phyloP scores from a whole-genome alignment of 768 basidiomycete genomes.

The Lactarius sp. region DNA sequence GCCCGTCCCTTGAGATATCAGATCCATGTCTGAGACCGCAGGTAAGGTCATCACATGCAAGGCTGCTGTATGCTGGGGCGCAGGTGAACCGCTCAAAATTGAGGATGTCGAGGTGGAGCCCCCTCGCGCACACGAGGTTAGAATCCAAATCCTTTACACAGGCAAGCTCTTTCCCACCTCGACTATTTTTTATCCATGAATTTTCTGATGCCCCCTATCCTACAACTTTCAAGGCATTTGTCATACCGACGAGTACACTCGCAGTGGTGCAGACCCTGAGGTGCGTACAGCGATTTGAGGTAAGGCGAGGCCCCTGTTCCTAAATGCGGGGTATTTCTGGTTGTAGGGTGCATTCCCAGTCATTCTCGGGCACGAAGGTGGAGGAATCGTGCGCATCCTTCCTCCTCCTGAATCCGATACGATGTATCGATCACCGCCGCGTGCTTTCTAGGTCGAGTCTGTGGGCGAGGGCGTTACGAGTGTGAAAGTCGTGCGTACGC shows the following conservation, averaged over 20 bases:
- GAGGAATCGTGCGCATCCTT: conserved; percentile 64
- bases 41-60: conserved; percentile 83
- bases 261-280: conserved; percentile 94
- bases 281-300: conserved; percentile 36
- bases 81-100: conserved; percentile 77
- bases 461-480: conserved; percentile 92
- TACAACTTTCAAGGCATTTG: conserved; percentile 66
- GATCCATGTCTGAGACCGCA: conserved; percentile 64
- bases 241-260: conserved; percentile 97
- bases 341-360: conserved; percentile 76
- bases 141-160: conserved; percentile 88
- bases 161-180: conserved; percentile 42
- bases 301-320: background rate
- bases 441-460: conserved; percentile 79
- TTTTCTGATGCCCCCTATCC: background rate
- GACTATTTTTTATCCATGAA: background rate
- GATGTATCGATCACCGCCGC: conserved; percentile 2
- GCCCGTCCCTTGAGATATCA: background rate
- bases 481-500: conserved; percentile 48
- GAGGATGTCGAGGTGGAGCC: conserved; percentile 95
- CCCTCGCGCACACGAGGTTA: conserved; percentile 84
- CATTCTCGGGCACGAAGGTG: conserved; percentile 94
- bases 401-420: background rate
- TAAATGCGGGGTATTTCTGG: conserved; percentile 17
- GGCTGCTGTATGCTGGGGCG: conserved; percentile 94